phyloP scores from a whole-genome alignment of 306 rosid genomes.

The Begonia loranthoides region DNA sequence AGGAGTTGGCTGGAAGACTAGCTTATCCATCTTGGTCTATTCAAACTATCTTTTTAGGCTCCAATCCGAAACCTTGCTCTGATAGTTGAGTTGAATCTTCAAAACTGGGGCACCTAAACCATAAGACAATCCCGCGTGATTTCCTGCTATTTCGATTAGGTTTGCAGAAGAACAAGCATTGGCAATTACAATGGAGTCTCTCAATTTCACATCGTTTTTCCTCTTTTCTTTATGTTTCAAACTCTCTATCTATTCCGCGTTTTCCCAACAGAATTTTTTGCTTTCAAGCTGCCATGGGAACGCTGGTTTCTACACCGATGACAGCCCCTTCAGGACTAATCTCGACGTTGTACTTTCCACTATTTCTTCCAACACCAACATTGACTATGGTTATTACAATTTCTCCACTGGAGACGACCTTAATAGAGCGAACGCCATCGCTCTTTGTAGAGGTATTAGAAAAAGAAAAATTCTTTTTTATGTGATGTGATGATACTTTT shows the following conservation, averaged over 20 bases:
- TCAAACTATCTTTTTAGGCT: too few relatives aligned
- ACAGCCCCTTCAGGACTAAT: not conserved
- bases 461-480: too few relatives aligned
- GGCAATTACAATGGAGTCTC: not conserved
- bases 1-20: too few relatives aligned
- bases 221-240: not conserved
- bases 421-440: conserved; percentile 13
- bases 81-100: too few relatives aligned
- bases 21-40: too few relatives aligned
- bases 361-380: not conserved
- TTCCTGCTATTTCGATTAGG: too few relatives aligned
- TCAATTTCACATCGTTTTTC: not conserved
- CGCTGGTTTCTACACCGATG: not conserved
- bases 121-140: too few relatives aligned
- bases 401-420: conserved; percentile 8
- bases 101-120: too few relatives aligned
- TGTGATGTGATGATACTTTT: too few relatives aligned
- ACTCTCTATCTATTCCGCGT: not conserved
- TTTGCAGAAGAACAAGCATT: too few relatives aligned
- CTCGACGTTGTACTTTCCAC: not conserved
- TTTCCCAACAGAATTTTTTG: not conserved
- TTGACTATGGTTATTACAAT: conserved; percentile 5
- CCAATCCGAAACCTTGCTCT: too few relatives aligned
- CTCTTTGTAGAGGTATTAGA: conserved; percentile 20
- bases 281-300: not conserved